Percentiles rank a stretch among this genome's conserved stretches.
phyloP scores from a whole-genome alignment of 495 filamentous ascomycete genomes.

The Cairneyella variabilis region DNA sequence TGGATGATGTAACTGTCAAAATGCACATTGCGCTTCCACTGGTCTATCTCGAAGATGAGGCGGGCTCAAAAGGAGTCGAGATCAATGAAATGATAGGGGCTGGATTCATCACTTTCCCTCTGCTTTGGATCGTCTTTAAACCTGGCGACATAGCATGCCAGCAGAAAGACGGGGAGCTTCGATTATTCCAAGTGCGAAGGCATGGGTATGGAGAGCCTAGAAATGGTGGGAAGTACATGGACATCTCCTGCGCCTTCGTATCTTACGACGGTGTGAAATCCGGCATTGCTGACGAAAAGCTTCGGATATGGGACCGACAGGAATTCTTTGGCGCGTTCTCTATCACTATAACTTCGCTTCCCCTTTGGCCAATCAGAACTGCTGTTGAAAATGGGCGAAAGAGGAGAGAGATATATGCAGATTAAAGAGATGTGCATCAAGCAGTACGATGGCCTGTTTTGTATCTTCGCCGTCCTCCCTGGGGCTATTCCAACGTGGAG shows the following conservation, averaged over 20 bases:
- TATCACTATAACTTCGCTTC: neutral
- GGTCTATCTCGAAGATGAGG: conserved; percentile 26
- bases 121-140: conserved; percentile 86
- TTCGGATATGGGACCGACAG: conserved; percentile 6
- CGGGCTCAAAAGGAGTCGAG: conserved; percentile 40
- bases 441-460: conserved; percentile 28
- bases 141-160: conserved; percentile 83
- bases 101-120: conserved; percentile 81
- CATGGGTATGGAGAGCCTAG: conserved; percentile 6
- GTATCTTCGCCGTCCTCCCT: conserved; percentile 28
- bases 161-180: conserved; percentile 53
- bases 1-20: conserved; percentile 24
- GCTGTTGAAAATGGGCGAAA: conserved; percentile 22
- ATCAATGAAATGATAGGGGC: conserved; percentile 77
- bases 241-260: conserved; percentile 2
- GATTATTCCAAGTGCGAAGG: neutral
- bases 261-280: conserved; percentile 4
- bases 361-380: conserved; percentile 18
- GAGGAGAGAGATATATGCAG: conserved; percentile 15
- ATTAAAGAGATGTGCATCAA: conserved; percentile 21
- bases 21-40: conserved; percentile 30
- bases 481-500: conserved; percentile 27
- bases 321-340: conserved; percentile 9
- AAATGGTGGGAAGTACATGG: conserved; percentile 7
- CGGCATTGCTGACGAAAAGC: conserved; percentile 3